Evolutionary conservation across 2,329 filamentous ascomycete species (phyloP), one percentile per base, ranked within the genome.

Genomic region (Diaporthe vaccinii): DNA sequence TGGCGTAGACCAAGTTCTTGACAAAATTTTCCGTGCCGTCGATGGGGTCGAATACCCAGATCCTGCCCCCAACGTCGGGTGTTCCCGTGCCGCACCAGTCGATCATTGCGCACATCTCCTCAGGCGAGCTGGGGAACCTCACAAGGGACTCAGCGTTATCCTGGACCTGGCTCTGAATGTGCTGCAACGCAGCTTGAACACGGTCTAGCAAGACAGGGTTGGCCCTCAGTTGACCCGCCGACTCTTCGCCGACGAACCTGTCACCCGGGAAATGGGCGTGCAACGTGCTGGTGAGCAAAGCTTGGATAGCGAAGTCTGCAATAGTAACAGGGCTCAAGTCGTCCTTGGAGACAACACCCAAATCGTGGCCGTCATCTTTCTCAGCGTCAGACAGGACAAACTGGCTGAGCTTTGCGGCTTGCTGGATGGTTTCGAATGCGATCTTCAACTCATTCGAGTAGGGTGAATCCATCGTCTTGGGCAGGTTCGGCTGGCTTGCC

Each of bases 1-100:
- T 88, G 74, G 89, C 90, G 77, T 91, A 91, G 62, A 90, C 85
- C 78, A 90, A 83, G 8, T 87, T 86, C 15, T 83, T 82, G 12
- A 91, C 83, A 72, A 89, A 91, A 0, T 89, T 90, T 82, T 89
- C 87, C 2, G 90, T 91, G 10, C 90, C 90, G 77, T 91, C 90
- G 41, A 91, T 91, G 0, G 90, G 90, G 78, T 91, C 90, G 78
- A 91, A 91, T 0, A 91, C 85, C 89, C 90, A 91, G 12, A 87
- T 86, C 20, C 89, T 10, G 85, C 86, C 2, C 80, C 41, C 58
- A 41, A 41, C 79, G 2, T 74, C 72, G 6, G 84, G 86, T 22
- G 80, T 80, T 34, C 84, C 84, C 28, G 82, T 78, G 41, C 87
- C 86, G 75, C 89, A 90, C 77, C 84, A 84, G 80, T 91, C 89